phyloP scores from a whole-genome alignment of 2,329 filamentous ascomycete genomes.

The Podosphaera fusca region DNA sequence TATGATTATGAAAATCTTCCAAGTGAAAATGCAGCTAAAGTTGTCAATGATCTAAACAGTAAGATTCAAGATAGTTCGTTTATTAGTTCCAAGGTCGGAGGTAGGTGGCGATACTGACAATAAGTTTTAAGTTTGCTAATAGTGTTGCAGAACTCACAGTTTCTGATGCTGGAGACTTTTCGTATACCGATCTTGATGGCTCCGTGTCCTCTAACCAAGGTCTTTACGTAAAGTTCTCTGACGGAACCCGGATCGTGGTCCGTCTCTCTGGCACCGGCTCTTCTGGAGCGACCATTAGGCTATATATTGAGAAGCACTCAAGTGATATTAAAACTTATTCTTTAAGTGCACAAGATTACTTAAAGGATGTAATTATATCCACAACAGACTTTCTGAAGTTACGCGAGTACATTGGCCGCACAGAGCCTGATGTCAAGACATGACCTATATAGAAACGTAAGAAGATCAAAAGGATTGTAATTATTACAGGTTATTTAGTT shows the following conservation, averaged over 20 bases:
- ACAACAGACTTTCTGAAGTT: constrained; percentile 73
- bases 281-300: constrained; percentile 81
- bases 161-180: constrained; percentile 80
- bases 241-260: constrained; percentile 85
- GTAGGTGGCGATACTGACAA: constrained; percentile 20
- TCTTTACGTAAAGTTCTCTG: constrained; percentile 81
- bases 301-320: constrained; percentile 95
- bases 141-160: constrained; percentile 45
- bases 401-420: constrained; percentile 78
- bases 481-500: no score
- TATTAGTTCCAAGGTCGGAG: constrained; percentile 58
- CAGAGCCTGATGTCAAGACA: constrained; percentile 91
- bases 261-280: constrained; percentile 87
- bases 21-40: constrained; percentile 71
- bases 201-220: constrained; percentile 92
- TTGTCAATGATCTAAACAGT: constrained; percentile 58
- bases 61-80: constrained; percentile 55
- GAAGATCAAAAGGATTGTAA: no score
- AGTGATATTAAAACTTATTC: constrained; percentile 55
- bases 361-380: constrained; percentile 71
- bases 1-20: constrained; percentile 97
- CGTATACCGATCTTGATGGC: constrained; percentile 95
- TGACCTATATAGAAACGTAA: constrained; percentile 20
- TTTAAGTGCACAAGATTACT: constrained; percentile 75
- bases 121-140: constrained; percentile 6